Conservation (phyloP, 805 yeast species). For the Yarrowia phangngaensis region DNA sequence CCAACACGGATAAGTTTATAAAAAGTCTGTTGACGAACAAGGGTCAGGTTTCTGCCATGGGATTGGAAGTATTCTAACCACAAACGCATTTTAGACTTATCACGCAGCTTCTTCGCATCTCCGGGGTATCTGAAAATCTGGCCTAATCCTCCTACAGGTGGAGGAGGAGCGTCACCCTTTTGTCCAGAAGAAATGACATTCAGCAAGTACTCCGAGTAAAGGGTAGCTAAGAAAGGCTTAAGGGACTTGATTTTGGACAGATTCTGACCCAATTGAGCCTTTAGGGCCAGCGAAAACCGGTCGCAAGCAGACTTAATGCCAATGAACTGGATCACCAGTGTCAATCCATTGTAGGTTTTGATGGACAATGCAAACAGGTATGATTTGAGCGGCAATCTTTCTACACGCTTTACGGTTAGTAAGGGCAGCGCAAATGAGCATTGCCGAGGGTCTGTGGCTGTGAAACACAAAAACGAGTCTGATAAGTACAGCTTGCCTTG, state of each 20-base stretch:
- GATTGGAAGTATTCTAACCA: conserved; percentile 90
- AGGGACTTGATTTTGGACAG: conserved; percentile 56
- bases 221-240: conserved; percentile 59
- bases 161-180: conserved; percentile 26
- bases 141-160: conserved; percentile 86
- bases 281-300: conserved; percentile 66
- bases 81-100: conserved; percentile 77
- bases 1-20: conserved; percentile 85
- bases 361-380: conserved; percentile 77
- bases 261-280: conserved; percentile 58
- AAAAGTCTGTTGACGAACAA: conserved; percentile 70
- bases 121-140: conserved; percentile 85
- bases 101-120: conserved; percentile 68
- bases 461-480: conserved; percentile 71
- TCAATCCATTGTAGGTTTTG: conserved; percentile 60
- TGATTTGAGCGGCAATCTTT: conserved; percentile 71
- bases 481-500: conserved; percentile 64
- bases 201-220: conserved; percentile 81
- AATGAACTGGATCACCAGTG: conserved; percentile 64
- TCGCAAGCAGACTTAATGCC: conserved; percentile 79
- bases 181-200: conserved; percentile 38
- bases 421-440: conserved; percentile 70
- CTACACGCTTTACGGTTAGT: conserved; percentile 77
- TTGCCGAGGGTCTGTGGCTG: conserved; percentile 61
- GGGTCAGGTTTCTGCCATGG: conserved; percentile 78